A percentile compares a stretch with the other conserved stretches of the same genome.
Evolutionary conservation across 164 flowering plant genomes (phyloP).

Genomic region (Pachysandra terminalis): DNA sequence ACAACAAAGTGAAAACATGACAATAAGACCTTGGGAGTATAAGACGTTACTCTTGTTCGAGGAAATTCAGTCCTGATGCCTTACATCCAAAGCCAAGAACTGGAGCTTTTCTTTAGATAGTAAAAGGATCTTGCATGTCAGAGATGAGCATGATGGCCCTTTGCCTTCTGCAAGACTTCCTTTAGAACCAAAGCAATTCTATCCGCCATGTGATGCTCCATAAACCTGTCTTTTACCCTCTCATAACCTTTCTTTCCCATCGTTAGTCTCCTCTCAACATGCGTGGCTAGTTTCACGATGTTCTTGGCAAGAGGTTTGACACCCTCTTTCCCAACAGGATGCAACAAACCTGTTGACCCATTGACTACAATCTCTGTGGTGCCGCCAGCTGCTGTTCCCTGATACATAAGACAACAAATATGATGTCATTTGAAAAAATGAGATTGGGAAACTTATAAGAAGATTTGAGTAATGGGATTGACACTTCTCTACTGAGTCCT

Average conservation of each 20-base stretch:
- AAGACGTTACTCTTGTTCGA: not conserved
- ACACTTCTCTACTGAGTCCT: not conserved
- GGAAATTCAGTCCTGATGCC: not conserved
- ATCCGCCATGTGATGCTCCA: conserved; percentile 83
- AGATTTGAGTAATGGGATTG: not conserved
- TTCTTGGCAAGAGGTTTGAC: conserved; percentile 74
- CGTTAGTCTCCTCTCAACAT: conserved; percentile 65
- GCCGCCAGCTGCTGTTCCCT: conserved; percentile 99
- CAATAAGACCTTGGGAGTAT: not conserved
- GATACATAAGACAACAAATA: conserved; percentile 2
- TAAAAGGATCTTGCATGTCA: not conserved
- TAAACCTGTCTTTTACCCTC: conserved; percentile 77
- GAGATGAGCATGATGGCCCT: conserved; percentile 10
- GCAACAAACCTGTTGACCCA: conserved; percentile 80
- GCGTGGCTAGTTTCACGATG: conserved; percentile 77
- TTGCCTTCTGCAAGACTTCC: conserved; percentile 56
- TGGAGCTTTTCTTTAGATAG: not conserved
- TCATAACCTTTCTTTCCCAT: conserved; percentile 84
- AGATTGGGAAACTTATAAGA: not conserved
- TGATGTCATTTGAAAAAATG: not conserved
- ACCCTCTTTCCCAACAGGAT: conserved; percentile 89
- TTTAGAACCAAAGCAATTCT: conserved; percentile 75
- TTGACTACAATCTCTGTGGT: conserved; percentile 89
- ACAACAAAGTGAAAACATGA: too few relatives aligned
- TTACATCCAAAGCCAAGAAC: not conserved